These are phyloP conservation scores for Diddensiella caesifluorescens DNA, from an alignment of 805 yeast genomes.

Conservation along the genomic window DNA sequence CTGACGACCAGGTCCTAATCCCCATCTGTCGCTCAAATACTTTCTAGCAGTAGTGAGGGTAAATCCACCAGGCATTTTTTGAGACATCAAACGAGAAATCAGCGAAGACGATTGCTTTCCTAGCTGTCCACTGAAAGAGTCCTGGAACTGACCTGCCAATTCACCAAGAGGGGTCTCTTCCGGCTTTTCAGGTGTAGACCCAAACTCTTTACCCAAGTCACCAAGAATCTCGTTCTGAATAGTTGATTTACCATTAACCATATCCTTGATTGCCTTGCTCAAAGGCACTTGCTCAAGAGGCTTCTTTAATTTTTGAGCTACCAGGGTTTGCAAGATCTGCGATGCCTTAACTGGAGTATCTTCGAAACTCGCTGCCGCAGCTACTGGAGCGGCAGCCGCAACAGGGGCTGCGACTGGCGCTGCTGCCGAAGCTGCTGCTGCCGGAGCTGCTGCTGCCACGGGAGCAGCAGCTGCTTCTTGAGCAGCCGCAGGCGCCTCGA, in stretches of 20 bases:
- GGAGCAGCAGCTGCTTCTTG: conserved; percentile 28
- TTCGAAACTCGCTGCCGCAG: conserved; percentile 76
- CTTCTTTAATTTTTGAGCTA: conserved; percentile 94
- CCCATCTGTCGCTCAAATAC: conserved; percentile 87
- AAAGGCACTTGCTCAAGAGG: conserved; percentile 77
- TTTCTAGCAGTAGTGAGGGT: conserved; percentile 88
- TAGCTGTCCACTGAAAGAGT: conserved; percentile 75
- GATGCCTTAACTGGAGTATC: conserved; percentile 88
- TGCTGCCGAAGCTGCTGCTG: conserved; percentile 54
- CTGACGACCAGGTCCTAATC: conserved; percentile 90
- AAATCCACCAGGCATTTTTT: conserved; percentile 99
- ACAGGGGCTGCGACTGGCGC: conserved; percentile 53
- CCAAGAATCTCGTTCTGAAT: conserved; percentile 98
- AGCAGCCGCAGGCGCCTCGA: conserved; percentile 30
- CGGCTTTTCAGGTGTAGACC: conserved; percentile 97
- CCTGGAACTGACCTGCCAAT: conserved; percentile 93
- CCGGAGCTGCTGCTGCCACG: conserved; percentile 41
- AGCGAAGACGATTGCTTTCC: conserved; percentile 93
- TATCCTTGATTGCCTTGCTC: conserved; percentile 90
- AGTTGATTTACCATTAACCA: conserved; percentile 98
- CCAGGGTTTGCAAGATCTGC: conserved; percentile 77
- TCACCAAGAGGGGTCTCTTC: conserved; percentile 97
- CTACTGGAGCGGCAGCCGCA: conserved; percentile 65
- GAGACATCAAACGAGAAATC: conserved; percentile 84
- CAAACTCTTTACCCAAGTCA: conserved; percentile 97